These are phyloP conservation scores for Candida mattraensis DNA, from an alignment of 805 yeast species.

Conservation along the genomic window DNA sequence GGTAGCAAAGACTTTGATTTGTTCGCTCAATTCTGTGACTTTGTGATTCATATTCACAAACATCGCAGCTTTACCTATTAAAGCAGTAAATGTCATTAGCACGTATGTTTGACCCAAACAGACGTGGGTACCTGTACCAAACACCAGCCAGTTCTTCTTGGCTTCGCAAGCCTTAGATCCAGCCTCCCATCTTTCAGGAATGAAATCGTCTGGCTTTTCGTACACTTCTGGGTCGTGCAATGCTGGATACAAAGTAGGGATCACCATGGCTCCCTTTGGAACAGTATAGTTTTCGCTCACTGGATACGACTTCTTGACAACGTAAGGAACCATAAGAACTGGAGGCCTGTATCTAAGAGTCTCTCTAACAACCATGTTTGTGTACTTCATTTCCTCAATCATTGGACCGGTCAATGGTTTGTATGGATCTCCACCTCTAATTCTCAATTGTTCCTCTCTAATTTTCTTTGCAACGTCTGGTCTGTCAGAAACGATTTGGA, in stretches of 20 bases:
- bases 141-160: constrained; percentile 91
- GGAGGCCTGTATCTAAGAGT: constrained; percentile 95
- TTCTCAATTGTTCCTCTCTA: constrained; percentile 86
- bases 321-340: constrained; percentile 96
- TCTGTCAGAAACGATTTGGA: constrained; percentile 93
- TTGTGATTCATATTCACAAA: constrained; percentile 78
- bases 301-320: constrained; percentile 83
- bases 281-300: constrained; percentile 81
- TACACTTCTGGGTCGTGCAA: constrained; percentile 97
- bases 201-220: constrained; percentile 89
- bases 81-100: constrained; percentile 80
- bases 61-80: constrained; percentile 89
- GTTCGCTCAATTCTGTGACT: constrained; percentile 82
- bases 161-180: constrained; percentile 75
- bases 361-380: constrained; percentile 89
- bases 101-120: constrained; percentile 96
- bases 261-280: constrained; percentile 96
- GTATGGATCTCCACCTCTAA: constrained; percentile 75
- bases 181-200: constrained; percentile 93
- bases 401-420: constrained; percentile 64
- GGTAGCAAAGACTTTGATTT: constrained; percentile 95
- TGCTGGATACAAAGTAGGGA: constrained; percentile 94
- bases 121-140: constrained; percentile 96
- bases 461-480: constrained; percentile 86
- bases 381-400: constrained; percentile 84